Evolutionary conservation across 495 filamentous ascomycete genomes (phyloP), one percentile per base, ranked within the genome.

Genomic region (Gamarada debralockiae): DNA sequence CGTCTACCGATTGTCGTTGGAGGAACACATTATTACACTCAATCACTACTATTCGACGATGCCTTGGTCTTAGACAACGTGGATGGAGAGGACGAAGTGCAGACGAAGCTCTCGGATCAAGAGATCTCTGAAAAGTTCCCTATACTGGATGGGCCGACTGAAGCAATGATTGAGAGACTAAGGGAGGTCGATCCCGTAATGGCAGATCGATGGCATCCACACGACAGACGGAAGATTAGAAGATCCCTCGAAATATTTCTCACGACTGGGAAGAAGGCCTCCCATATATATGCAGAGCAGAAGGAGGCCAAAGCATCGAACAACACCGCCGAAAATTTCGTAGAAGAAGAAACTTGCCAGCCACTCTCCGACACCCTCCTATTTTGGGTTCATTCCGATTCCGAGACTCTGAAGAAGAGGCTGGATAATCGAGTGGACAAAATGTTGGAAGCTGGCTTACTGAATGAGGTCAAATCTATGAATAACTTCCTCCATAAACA

Each of bases 11-110:
- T 99, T 20, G 67, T 99, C 2, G 95, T 97, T 8, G 95, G 95
- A 14, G 95, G 95, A 22, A 95, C 91, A 3, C 89, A 95, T 57
- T 97, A 97, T 65, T 99, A 99, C 62, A 83, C 89, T 0, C 90
- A 97, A 61, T 79, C 86, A 2, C 77, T 97, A 14, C 73, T 99
- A 8, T 95, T 96, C 63, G 72, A 85, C 18, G 82, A 89, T 43
- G 67, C 70, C 23, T 54, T 90, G 25, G 70, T 89, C 15, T 67
- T 72, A 15, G 66, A 73, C 41, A 23, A 40, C 3, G 27, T 0
- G 0, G 60, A 65, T 10, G 68, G 73, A 15, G 45, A 58, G 29
- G 38, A 62, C 53, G 59, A 77, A 46, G 60, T 68, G 50, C 50
- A 59, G 42, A 55, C 58, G 22, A 22, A 29, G 17, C 4, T 47